Conservation (phyloP, 768 basidiomycete species). For the Amanita phalloides region DNA sequence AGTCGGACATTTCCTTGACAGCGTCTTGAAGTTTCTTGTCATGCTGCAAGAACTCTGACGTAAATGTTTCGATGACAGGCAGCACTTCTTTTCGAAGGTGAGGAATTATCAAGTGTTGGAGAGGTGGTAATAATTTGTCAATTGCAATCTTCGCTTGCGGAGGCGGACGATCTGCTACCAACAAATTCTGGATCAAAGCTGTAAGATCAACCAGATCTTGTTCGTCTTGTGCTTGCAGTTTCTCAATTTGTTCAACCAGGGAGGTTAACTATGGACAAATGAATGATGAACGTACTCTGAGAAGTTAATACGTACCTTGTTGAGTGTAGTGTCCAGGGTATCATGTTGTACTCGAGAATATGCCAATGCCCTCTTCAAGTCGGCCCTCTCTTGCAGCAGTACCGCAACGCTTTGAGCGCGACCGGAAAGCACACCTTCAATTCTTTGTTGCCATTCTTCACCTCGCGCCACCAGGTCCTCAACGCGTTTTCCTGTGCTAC, state of each 20-base stretch:
- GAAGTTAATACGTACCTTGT: not conserved
- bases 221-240: slow-evolving; percentile 13
- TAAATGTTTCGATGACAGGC: slow-evolving; percentile 8
- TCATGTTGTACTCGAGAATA: not conserved
- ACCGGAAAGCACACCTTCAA: not conserved
- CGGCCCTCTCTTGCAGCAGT: slow-evolving; percentile 3
- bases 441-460: not conserved
- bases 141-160: slow-evolving; percentile 9
- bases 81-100: not conserved
- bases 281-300: not conserved
- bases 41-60: not conserved
- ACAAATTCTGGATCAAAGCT: slow-evolving; percentile 15
- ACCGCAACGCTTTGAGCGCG: not conserved
- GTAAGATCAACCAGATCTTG: slow-evolving; percentile 14
- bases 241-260: slow-evolving; percentile 12
- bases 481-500: not conserved
- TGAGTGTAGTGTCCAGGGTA: not conserved
- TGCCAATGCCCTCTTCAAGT: not conserved
- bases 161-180: slow-evolving; percentile 9
- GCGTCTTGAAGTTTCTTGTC: not conserved
- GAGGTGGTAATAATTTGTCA: slow-evolving; percentile 10
- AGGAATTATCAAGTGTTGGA: not conserved
- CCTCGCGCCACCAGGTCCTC: not conserved
- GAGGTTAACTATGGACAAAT: slow-evolving; percentile 7
- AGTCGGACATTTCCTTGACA: not conserved